These are phyloP conservation scores for Keithomyces neogunnii DNA, from an alignment of 2,329 filamentous ascomycete species.

Conservation along the genomic window DNA sequence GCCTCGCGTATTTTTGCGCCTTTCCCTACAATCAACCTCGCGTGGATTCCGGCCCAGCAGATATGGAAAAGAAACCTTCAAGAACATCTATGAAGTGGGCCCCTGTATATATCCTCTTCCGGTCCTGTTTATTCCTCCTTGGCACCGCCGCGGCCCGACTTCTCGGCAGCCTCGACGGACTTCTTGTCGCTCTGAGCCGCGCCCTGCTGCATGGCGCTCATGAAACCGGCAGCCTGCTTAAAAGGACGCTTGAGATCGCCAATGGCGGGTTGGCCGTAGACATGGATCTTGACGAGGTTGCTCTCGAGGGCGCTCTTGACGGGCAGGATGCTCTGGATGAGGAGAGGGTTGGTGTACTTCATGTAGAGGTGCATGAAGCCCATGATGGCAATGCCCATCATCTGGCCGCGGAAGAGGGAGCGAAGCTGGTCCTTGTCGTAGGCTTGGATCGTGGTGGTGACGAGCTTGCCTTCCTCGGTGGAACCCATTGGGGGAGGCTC, in stretches of 20 bases:
- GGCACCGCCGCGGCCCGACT: conserved; percentile 59
- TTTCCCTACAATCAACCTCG: neutral
- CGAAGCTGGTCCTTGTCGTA: conserved; percentile 87
- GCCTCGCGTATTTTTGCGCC: neutral
- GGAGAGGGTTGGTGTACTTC: conserved; percentile 98
- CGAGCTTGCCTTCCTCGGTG: conserved; percentile 87
- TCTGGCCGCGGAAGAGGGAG: conserved; percentile 76
- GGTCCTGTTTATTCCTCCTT: conserved; percentile 56
- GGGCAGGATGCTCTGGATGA: conserved; percentile 98
- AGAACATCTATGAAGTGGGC: neutral
- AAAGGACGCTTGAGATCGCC: conserved; percentile 94
- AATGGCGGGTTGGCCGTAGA: conserved; percentile 76
- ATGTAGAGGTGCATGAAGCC: conserved; percentile 97
- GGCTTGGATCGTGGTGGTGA: conserved; percentile 92
- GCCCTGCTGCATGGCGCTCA: conserved; percentile 66
- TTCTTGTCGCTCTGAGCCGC: conserved; percentile 88
- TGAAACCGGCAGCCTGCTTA: conserved; percentile 77
- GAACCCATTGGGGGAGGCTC: conserved; percentile 91
- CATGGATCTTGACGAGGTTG: conserved; percentile 92
- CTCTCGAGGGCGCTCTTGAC: conserved; percentile 92
- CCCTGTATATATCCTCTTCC: neutral
- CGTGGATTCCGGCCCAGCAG: neutral
- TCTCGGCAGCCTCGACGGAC: conserved; percentile 72
- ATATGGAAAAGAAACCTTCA: neutral
- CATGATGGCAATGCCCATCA: conserved; percentile 99